Conservation (phyloP, 2,329 filamentous ascomycete species). For the Diplodia intermedia region DNA sequence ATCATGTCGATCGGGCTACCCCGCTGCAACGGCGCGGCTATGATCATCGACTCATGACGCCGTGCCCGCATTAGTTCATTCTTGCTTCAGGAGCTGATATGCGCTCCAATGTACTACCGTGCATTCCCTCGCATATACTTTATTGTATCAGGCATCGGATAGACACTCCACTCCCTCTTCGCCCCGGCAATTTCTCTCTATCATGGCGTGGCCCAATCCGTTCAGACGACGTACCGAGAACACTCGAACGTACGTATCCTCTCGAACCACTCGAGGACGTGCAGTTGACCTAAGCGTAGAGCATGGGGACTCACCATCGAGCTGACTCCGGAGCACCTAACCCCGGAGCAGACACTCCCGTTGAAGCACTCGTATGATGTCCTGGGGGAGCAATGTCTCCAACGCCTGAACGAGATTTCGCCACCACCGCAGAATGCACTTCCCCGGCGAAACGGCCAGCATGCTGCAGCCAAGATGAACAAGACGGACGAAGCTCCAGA, state of each 20-base stretch:
- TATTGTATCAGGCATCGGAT: not conserved
- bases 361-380: slow-evolving; percentile 72
- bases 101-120: not conserved
- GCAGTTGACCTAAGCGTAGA: slow-evolving; percentile 39
- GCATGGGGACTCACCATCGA: slow-evolving; percentile 73
- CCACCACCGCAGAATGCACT: slow-evolving; percentile 52
- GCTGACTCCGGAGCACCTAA: slow-evolving; percentile 70
- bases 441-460: slow-evolving; percentile 48
- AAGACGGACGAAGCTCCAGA: slow-evolving; percentile 36
- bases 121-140: not conserved
- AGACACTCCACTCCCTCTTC: not conserved
- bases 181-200: not conserved
- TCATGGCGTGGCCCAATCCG: slow-evolving; percentile 54
- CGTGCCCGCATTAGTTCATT: slow-evolving; percentile 7
- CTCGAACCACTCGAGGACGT: not conserved
- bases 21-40: not conserved
- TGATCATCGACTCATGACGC: slow-evolving; percentile 24
- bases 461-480: slow-evolving; percentile 39
- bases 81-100: not conserved
- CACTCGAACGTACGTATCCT: slow-evolving; percentile 49
- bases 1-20: not conserved
- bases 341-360: slow-evolving; percentile 64
- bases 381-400: slow-evolving; percentile 70
- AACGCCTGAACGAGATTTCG: slow-evolving; percentile 68
- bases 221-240: slow-evolving; percentile 53